These are phyloP conservation scores for Yamadazyma mexicana DNA, from an alignment of 1,139 yeast species.

Conservation along the genomic window DNA sequence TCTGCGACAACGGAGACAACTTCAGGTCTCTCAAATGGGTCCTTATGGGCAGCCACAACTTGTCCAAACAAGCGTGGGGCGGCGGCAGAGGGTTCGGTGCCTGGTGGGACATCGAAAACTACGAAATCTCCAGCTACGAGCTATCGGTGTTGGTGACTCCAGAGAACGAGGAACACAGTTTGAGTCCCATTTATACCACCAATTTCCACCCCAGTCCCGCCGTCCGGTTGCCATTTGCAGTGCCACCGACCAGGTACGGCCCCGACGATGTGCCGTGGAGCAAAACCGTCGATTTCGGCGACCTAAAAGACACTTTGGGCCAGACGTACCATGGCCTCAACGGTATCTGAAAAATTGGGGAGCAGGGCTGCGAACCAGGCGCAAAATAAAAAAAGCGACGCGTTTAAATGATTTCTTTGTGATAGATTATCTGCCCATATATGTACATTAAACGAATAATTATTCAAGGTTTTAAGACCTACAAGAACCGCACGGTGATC, in stretches of 20 bases:
- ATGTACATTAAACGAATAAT: slow-evolving; percentile 53
- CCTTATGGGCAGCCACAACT: slow-evolving; percentile 63
- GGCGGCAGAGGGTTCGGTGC: slow-evolving; percentile 25
- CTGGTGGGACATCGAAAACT: slow-evolving; percentile 18
- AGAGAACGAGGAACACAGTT: slow-evolving; percentile 8
- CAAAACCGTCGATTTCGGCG: slow-evolving; percentile 11
- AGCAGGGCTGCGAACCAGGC: background rate
- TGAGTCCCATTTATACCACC: slow-evolving; percentile 41
- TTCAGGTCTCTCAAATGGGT: slow-evolving; percentile 60
- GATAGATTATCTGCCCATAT: background rate
- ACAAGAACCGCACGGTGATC: slow-evolving; percentile 77
- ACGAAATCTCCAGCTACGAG: slow-evolving; percentile 48
- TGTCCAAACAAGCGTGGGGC: slow-evolving; percentile 75
- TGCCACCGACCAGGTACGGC: slow-evolving; percentile 48
- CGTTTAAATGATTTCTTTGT: slow-evolving; percentile 3
- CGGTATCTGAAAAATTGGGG: background rate
- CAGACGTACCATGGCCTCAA: slow-evolving; percentile 6
- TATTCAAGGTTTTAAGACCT: slow-evolving; percentile 94
- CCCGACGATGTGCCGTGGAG: slow-evolving; percentile 54
- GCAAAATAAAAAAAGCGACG: background rate
- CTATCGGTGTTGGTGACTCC: slow-evolving; percentile 51
- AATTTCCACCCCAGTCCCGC: slow-evolving; percentile 32
- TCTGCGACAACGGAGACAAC: slow-evolving; percentile 47
- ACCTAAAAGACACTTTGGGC: slow-evolving; percentile 11
- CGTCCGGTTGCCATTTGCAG: slow-evolving; percentile 52